These are phyloP conservation scores for Puya raimondii DNA, from an alignment of 176 grass and related monocot genomes.

Conservation along the genomic window DNA sequence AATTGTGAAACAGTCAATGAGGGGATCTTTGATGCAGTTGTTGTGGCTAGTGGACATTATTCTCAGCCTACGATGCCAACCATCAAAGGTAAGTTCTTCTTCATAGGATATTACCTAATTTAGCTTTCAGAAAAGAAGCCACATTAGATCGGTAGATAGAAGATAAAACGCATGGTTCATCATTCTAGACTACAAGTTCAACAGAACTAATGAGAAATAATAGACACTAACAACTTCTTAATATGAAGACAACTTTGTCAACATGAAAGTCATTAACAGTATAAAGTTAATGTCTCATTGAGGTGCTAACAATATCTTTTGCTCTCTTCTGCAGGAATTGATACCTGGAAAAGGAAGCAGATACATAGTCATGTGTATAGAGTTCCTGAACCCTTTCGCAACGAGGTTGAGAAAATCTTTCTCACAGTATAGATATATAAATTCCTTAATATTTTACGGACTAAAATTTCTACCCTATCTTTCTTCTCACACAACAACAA, in stretches of 20 bases:
- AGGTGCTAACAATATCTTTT: neutral
- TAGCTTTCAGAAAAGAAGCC: neutral
- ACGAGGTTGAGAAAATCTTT: constrained; percentile 9
- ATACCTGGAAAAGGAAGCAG: constrained; percentile 24
- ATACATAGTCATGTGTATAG: constrained; percentile 45
- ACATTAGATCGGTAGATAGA: too few relatives aligned
- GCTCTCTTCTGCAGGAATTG: constrained; percentile 10
- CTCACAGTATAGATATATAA: neutral
- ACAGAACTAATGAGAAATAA: too few relatives aligned
- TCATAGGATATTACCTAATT: neutral
- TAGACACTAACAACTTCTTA: too few relatives aligned
- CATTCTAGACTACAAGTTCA: too few relatives aligned
- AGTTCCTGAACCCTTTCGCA: constrained; percentile 6
- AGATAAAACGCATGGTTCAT: too few relatives aligned
- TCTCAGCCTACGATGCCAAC: constrained; percentile 16
- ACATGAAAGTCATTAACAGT: too few relatives aligned
- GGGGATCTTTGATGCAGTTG: constrained; percentile 36
- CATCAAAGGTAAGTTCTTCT: constrained; percentile 13
- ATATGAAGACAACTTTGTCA: too few relatives aligned
- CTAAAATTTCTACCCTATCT: too few relatives aligned
- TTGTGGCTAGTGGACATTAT: constrained; percentile 17
- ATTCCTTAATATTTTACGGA: neutral
- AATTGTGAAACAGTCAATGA: neutral
- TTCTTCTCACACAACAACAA: too few relatives aligned
- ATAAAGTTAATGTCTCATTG: too few relatives aligned